Conservation (phyloP, 257 asterid genomes). For the Fraxinus anomala region DNA sequence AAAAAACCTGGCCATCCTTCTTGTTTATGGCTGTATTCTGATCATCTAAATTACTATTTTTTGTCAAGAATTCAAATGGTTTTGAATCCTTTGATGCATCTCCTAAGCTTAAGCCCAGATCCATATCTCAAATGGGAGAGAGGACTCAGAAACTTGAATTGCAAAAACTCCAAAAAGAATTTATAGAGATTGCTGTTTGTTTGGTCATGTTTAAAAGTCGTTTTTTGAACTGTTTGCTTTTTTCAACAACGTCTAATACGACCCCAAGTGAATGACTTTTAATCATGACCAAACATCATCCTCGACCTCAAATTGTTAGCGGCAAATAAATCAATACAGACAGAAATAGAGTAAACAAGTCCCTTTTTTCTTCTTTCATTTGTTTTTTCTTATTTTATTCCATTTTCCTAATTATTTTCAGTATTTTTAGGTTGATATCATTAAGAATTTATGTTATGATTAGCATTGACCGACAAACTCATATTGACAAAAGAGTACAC, state of each 20-base stretch:
- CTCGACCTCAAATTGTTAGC: too few relatives aligned
- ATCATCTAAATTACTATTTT: neutral
- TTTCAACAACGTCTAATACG: constrained; percentile 29
- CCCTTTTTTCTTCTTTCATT: constrained; percentile 15
- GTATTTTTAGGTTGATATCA: neutral
- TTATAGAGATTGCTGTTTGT: constrained; percentile 36
- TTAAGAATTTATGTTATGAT: constrained; percentile 33
- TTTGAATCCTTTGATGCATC: constrained; percentile 37
- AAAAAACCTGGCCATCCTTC: constrained; percentile 34
- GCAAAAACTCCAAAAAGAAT: constrained; percentile 45
- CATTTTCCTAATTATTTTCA: neutral
- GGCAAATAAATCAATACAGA: neutral
- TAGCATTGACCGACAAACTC: constrained; percentile 63
- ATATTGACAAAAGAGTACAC: constrained; percentile 54
- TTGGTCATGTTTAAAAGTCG: constrained; percentile 33
- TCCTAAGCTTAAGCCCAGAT: constrained; percentile 72
- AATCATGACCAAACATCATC: constrained; percentile 31
- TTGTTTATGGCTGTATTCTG: neutral
- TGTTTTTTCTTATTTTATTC: neutral
- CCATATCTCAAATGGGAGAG: constrained; percentile 41
- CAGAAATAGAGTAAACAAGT: neutral
- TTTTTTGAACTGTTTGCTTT: constrained; percentile 10
- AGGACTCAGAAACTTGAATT: constrained; percentile 21
- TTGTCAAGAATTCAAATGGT: constrained; percentile 31
- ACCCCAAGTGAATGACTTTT: neutral